Percentiles rank a stretch among this genome's conserved stretches.
phyloP scores from a whole-genome alignment of 208 protist species.

The Trypanosoma conorhini region DNA sequence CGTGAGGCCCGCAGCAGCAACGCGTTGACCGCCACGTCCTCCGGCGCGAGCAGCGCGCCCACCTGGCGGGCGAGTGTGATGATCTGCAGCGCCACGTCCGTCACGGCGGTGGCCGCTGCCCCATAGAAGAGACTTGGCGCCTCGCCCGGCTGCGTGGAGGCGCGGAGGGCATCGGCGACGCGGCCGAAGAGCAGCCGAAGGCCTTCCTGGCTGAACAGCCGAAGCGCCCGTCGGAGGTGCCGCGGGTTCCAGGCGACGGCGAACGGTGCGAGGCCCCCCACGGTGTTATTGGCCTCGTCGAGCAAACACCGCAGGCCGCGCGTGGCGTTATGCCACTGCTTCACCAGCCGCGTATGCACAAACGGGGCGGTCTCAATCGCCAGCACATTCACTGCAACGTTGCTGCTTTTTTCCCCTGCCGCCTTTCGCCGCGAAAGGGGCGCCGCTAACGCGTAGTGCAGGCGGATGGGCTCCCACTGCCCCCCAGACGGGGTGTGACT shows the following conservation, averaged over 20 bases:
- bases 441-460: conserved; percentile 59
- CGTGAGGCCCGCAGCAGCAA: conserved; percentile 66
- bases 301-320: conserved; percentile 49
- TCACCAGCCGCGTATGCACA: conserved; percentile 71
- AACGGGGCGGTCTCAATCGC: conserved; percentile 59
- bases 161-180: conserved; percentile 8
- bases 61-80: conserved; percentile 65
- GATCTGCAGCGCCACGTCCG: conserved; percentile 59
- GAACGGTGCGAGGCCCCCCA: conserved; percentile 24
- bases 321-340: conserved; percentile 84
- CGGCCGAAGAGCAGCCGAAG: conserved; percentile 18
- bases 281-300: neutral
- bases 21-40: conserved; percentile 47
- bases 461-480: conserved; percentile 43
- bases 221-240: conserved; percentile 56
- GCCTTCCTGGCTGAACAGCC: conserved; percentile 13
- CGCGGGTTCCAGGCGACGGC: conserved; percentile 67
- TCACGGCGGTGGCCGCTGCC: conserved; percentile 41
- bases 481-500: conserved; percentile 10
- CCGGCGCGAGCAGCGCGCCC: conserved; percentile 38
- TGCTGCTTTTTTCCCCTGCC: neutral
- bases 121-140: conserved; percentile 27
- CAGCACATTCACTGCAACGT: conserved; percentile 42
- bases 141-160: neutral
- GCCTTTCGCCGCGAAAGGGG: neutral